Evolutionary conservation across 2,329 filamentous ascomycete species (phyloP), one percentile per base, ranked within the genome.

Genomic region (Fusarium concolor): DNA sequence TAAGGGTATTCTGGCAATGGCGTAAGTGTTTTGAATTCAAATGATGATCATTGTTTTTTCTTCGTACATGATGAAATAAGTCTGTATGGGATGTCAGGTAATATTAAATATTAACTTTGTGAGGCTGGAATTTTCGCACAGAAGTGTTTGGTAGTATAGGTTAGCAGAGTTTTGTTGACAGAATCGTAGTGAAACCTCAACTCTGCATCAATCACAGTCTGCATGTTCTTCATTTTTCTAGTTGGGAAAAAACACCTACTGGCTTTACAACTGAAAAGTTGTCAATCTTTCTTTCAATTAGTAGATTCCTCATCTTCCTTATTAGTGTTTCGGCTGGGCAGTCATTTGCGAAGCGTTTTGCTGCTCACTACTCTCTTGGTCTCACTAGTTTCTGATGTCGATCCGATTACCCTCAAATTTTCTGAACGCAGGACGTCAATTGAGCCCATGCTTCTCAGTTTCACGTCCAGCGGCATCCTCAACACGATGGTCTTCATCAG

Each of bases 401-500:
- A 41, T 11, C 28, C 57, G 26, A 17, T 39, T 47, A 10, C 29
- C 15, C 15, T 33, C 53, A 12, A 33, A 41, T 17, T 22, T 62
- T 15, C n/a, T 31, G 24, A 61, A 15, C 33, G 22, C 57, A n/a
- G n/a, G 52, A 22, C 29, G 41, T 11, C 22, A 47, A 24, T 4
- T 44, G 1, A 14, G 39, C n/a, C 33, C 38, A 9, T 18, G n/a
- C 14, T 28, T 45, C 12, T 31, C 41, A 22, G 15, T 53, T 6
- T 31, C 51, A 7, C 62, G 20, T 5, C n/a, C 38, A 31, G 29
- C 42, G n/a, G 28, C 37, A 24, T 20, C 44, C 29, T 18, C 47
- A 14, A 45, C 55, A 17, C 70, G 68, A 17, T 72, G 63, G 52
- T 73, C 74, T 1, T 77, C 85, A 1, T 94, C 92, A 4, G 93